Percentiles rank a stretch among this genome's conserved stretches.
These are phyloP conservation scores for Penicillium coffeae DNA, from an alignment of 495 filamentous ascomycete genomes.

Conservation along the genomic window DNA sequence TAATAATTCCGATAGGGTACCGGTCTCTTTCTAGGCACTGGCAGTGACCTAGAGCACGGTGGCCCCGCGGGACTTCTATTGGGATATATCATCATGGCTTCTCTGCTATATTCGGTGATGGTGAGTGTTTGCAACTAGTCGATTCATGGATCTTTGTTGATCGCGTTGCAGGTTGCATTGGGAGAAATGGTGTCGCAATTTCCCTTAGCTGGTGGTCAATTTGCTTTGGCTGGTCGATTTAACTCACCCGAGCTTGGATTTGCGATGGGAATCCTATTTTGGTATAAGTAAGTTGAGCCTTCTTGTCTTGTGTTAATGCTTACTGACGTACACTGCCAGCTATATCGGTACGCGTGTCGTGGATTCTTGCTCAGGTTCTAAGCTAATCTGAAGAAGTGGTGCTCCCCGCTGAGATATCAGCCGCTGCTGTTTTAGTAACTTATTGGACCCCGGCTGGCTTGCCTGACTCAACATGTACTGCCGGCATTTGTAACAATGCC, in stretches of 20 bases:
- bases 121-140: background rate
- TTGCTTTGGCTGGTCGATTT: constrained; percentile 14
- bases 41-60: constrained; percentile 16
- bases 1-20: no score
- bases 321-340: constrained; percentile 1
- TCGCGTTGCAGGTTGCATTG: constrained; percentile 3
- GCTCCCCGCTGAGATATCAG: constrained; percentile 32
- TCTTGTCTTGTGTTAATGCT: background rate
- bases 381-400: constrained; percentile 2
- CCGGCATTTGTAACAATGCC: constrained; percentile 25
- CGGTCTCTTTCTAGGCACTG: constrained; percentile 24
- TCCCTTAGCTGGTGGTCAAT: constrained; percentile 13
- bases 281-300: constrained; percentile 13
- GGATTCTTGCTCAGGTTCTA: background rate
- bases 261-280: constrained; percentile 22
- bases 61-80: constrained; percentile 23
- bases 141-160: background rate
- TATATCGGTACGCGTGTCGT: constrained; percentile 7
- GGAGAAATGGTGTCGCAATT: constrained; percentile 18
- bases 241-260: constrained; percentile 15
- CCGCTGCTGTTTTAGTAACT: constrained; percentile 45
- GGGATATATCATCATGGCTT: constrained; percentile 21
- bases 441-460: constrained; percentile 30
- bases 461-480: constrained; percentile 19
- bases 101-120: constrained; percentile 19